phyloP scores from a whole-genome alignment of 495 filamentous ascomycete genomes.

The Gamarada debralockiae region DNA sequence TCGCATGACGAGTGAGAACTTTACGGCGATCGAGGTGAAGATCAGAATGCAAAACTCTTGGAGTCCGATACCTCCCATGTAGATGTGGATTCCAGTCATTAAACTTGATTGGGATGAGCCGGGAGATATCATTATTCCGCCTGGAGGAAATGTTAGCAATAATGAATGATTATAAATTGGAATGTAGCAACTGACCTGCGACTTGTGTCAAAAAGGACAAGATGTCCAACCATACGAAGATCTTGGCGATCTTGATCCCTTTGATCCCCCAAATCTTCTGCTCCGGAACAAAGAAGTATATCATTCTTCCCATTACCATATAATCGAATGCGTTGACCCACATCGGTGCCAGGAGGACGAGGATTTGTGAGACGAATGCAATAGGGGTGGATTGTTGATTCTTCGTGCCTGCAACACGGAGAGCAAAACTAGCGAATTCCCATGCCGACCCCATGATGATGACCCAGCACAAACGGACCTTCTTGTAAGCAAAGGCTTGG shows the following conservation, averaged over 20 bases:
- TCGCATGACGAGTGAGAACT: conserved; percentile 29
- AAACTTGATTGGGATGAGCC: neutral
- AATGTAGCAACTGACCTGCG: neutral
- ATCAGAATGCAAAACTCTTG: conserved; percentile 46
- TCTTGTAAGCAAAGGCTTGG: conserved; percentile 30
- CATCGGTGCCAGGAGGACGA: conserved; percentile 43
- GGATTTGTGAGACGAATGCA: conserved; percentile 27
- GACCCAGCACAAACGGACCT: conserved; percentile 51
- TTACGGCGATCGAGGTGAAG: conserved; percentile 37
- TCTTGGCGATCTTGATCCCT: conserved; percentile 41
- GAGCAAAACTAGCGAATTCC: conserved; percentile 36
- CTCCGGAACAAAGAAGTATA: conserved; percentile 51
- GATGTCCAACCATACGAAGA: conserved; percentile 64
- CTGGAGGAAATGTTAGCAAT: neutral
- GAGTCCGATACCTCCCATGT: conserved; percentile 49
- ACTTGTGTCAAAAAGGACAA: conserved; percentile 25
- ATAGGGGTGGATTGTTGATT: conserved; percentile 33
- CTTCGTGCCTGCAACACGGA: conserved; percentile 31
- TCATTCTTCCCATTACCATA: conserved; percentile 62
- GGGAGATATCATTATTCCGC: conserved; percentile 19
- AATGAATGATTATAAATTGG: neutral
- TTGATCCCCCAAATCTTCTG: conserved; percentile 45
- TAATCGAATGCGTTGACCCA: conserved; percentile 67
- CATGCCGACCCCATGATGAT: conserved; percentile 41
- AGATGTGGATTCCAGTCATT: conserved; percentile 40